Conservation (phyloP, 2,329 filamentous ascomycete genomes). For the Tolypocladium amazonense region DNA sequence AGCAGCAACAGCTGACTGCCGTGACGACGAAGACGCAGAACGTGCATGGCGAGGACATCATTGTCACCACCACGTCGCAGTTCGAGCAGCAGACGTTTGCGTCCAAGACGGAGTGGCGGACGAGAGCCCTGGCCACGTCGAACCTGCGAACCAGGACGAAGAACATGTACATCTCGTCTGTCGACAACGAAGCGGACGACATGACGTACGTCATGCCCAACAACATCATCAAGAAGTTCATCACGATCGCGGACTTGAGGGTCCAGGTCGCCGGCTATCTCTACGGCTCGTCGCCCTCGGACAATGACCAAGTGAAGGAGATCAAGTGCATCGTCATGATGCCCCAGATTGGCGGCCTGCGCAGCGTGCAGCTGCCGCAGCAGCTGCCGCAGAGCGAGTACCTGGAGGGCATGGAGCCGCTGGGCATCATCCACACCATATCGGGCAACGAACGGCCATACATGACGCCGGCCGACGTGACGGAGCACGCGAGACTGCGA, state of each 20-base stretch:
- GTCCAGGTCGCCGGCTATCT: conserved; percentile 95
- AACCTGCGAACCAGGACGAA: conserved; percentile 90
- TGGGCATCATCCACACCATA: conserved; percentile 91
- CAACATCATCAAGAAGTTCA: conserved; percentile 96
- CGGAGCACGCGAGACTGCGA: conserved; percentile 84
- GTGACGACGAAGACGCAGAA: conserved; percentile 99
- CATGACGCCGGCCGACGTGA: conserved; percentile 93
- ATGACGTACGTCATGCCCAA: conserved; percentile 98
- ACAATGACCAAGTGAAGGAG: conserved; percentile 96
- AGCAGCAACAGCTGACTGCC: conserved; percentile 91
- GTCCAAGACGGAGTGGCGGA: conserved; percentile 98
- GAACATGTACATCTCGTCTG: conserved; percentile 97
- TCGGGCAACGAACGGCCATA: conserved; percentile 92
- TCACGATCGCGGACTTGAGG: conserved; percentile 90
- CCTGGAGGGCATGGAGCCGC: conserved; percentile 73
- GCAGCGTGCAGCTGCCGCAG: conserved; percentile 83
- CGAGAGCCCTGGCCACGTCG: conserved; percentile 88
- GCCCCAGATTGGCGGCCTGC: conserved; percentile 87
- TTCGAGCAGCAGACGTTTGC: conserved; percentile 97
- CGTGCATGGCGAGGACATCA: conserved; percentile 91
- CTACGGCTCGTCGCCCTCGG: conserved; percentile 83
- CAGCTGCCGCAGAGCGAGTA: conserved; percentile 88
- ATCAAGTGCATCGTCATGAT: conserved; percentile 95
- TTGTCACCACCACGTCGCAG: conserved; percentile 94
- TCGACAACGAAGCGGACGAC: conserved; percentile 83